phyloP scores from a whole-genome alignment of 441 rosid genomes.

The Populus trichocarpa region DNA sequence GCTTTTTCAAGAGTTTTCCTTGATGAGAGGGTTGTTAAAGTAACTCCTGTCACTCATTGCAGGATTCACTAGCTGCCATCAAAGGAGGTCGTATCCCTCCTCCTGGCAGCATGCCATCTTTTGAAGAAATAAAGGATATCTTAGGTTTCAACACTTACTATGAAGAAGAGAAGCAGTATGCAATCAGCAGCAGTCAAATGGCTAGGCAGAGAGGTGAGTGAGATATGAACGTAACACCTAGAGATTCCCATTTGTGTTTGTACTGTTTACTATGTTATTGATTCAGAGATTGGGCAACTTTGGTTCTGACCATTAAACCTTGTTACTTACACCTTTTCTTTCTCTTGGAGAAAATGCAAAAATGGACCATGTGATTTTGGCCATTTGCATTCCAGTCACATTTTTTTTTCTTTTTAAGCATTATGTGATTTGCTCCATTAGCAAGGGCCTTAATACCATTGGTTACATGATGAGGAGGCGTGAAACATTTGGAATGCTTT shows the following conservation, averaged over 20 bases:
- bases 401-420: not conserved
- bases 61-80: constrained; percentile 77
- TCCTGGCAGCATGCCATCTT: constrained; percentile 90
- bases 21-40: not conserved
- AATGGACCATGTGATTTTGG: too few relatives aligned
- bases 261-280: not conserved
- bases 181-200: constrained; percentile 30
- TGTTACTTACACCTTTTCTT: not conserved
- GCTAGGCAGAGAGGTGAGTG: constrained; percentile 61
- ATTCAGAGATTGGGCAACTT: not conserved
- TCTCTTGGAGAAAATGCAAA: too few relatives aligned
- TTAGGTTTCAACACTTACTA: constrained; percentile 70
- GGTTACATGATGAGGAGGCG: not conserved
- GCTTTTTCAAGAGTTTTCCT: not conserved
- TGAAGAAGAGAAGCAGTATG: constrained; percentile 78
- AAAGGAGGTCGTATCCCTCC: constrained; percentile 89
- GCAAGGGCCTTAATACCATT: not conserved
- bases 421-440: not conserved
- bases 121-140: constrained; percentile 71
- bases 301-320: not conserved
- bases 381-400: too few relatives aligned
- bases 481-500: not conserved
- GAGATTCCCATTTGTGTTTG: not conserved
- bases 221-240: constrained; percentile 1
- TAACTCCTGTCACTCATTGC: constrained; percentile 15